Evolutionary conservation across 768 basidiomycete species (phyloP).

Genomic region (Boletus speciosus): DNA sequence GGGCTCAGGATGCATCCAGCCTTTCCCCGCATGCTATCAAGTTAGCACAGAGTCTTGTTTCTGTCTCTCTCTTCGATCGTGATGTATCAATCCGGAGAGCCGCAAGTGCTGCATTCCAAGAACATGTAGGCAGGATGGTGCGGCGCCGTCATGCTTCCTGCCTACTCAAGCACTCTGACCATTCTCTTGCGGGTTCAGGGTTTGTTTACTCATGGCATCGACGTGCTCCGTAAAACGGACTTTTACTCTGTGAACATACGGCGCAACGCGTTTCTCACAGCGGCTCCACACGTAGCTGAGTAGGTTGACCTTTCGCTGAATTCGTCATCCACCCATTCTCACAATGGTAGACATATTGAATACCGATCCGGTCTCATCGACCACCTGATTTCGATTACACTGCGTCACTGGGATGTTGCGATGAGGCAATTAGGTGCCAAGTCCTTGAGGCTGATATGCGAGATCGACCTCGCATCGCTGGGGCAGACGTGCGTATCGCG

Average conservation of each 20-base stretch:
- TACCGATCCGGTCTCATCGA: constrained; percentile 69
- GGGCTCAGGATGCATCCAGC: constrained; percentile 59
- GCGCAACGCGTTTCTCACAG: constrained; percentile 77
- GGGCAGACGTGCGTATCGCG: constrained; percentile 47
- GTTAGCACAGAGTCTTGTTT: constrained; percentile 70
- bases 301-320: constrained; percentile 40
- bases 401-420: constrained; percentile 85
- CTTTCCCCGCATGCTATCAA: constrained; percentile 58
- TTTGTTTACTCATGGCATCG: constrained; percentile 91
- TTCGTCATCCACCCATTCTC: constrained; percentile 4
- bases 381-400: constrained; percentile 67
- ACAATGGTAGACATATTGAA: constrained; percentile 59
- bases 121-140: constrained; percentile 92
- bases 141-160: constrained; percentile 25
- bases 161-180: constrained; percentile 11
- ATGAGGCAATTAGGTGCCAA: constrained; percentile 78
- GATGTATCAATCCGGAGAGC: constrained; percentile 94
- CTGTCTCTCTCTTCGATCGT: constrained; percentile 84
- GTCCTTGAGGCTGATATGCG: constrained; percentile 67
- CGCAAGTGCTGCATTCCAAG: constrained; percentile 96
- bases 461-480: constrained; percentile 51
- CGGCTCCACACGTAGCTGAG: constrained; percentile 86
- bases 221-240: constrained; percentile 87
- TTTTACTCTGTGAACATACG: constrained; percentile 91
- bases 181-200: constrained; percentile 47